Conservation (phyloP, 2,329 filamentous ascomycete species). For the Tetracladium maxilliforme region DNA sequence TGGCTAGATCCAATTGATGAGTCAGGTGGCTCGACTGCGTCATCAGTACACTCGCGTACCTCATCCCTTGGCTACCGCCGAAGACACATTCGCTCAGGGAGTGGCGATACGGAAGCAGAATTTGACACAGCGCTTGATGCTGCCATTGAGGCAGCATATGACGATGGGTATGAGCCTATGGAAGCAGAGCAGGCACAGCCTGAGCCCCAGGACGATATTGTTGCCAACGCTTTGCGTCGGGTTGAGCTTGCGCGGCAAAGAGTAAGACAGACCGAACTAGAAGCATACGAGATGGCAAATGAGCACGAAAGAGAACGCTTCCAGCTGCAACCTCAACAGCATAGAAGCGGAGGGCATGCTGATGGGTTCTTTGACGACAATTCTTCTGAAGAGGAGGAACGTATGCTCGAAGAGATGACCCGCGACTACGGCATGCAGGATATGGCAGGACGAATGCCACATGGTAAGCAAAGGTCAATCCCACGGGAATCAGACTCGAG, state of each 20-base stretch:
- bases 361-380: slow-evolving; percentile 51
- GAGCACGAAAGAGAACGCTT: slow-evolving; percentile 38
- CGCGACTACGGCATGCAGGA: slow-evolving; percentile 70
- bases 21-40: slow-evolving; percentile 64
- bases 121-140: slow-evolving; percentile 92
- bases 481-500: slow-evolving; percentile 75
- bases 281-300: slow-evolving; percentile 47
- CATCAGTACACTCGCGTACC: slow-evolving; percentile 68
- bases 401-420: slow-evolving; percentile 77
- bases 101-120: slow-evolving; percentile 68
- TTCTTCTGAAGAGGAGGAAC: slow-evolving; percentile 57
- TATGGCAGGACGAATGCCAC: too few species aligned
- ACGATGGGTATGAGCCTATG: slow-evolving; percentile 74
- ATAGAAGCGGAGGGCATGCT: slow-evolving; percentile 34
- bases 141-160: slow-evolving; percentile 90
- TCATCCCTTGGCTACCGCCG: slow-evolving; percentile 55
- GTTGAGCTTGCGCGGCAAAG: slow-evolving; percentile 65
- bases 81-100: slow-evolving; percentile 53
- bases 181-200: slow-evolving; percentile 23
- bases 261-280: slow-evolving; percentile 58
- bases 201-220: slow-evolving; percentile 18
- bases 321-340: slow-evolving; percentile 5
- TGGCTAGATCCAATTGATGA: slow-evolving; percentile 95
- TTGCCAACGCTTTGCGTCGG: slow-evolving; percentile 43
- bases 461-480: too few species aligned